These are phyloP conservation scores for Pulveroboletus sp. DNA, from an alignment of 768 basidiomycete genomes.

Conservation along the genomic window DNA sequence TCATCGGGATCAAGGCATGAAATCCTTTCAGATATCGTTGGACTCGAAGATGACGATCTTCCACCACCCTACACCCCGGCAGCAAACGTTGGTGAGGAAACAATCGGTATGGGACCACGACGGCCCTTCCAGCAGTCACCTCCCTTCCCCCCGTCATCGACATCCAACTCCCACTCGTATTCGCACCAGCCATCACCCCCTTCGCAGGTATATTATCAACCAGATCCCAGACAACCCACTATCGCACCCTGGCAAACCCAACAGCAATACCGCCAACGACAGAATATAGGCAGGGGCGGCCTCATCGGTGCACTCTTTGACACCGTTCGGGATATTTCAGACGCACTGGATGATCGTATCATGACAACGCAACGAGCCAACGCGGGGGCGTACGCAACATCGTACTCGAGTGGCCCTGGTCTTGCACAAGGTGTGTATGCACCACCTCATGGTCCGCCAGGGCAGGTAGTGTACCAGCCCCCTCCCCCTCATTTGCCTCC, in stretches of 20 bases:
- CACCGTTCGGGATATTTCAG: constrained; percentile 29
- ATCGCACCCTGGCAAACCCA: constrained; percentile 21
- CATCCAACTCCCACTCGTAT: too few relatives aligned
- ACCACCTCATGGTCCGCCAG: constrained; percentile 10
- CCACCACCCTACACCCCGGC: constrained; percentile 71
- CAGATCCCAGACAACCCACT: background rate
- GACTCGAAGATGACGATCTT: constrained; percentile 42
- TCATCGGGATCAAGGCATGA: background rate
- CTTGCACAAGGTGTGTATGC: constrained; percentile 1
- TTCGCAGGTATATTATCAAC: background rate
- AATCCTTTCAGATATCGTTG: too few relatives aligned
- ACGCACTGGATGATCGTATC: constrained; percentile 18
- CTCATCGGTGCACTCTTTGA: constrained; percentile 26
- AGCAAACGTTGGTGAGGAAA: constrained; percentile 60
- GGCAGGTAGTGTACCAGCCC: background rate
- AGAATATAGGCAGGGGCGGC: constrained; percentile 23
- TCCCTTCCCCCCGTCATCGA: constrained; percentile 1
- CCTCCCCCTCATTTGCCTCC: background rate
- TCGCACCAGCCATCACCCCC: too few relatives aligned
- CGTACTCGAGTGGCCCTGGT: constrained; percentile 8
- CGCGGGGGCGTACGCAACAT: constrained; percentile 18
- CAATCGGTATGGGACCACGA: constrained; percentile 59
- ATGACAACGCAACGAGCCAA: constrained; percentile 14
- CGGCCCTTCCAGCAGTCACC: constrained; percentile 57
- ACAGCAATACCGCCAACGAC: constrained; percentile 16